phyloP scores from a whole-genome alignment of 805 yeast species.

The Lipomyces spencermartinsiae region DNA sequence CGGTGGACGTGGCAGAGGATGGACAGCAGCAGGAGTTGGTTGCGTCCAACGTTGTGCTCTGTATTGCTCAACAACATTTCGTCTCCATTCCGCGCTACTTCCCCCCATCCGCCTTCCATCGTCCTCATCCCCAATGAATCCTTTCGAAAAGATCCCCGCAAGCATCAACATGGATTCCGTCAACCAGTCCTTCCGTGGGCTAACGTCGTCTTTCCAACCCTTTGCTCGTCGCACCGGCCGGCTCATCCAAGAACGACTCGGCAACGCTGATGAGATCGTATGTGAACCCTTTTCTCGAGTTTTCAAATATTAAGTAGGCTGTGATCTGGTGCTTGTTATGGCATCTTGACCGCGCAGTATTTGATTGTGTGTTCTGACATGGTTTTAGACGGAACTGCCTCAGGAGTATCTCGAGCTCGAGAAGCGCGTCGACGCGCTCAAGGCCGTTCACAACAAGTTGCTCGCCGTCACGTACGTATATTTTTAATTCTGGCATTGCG shows the following conservation, averaged over 20 bases:
- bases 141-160: slow-evolving; percentile 21
- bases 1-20: too few species aligned
- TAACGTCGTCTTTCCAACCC: slow-evolving; percentile 61
- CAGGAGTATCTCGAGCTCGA: slow-evolving; percentile 80
- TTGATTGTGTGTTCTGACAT: slow-evolving; percentile 4
- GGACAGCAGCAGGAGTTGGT: not conserved
- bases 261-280: slow-evolving; percentile 75
- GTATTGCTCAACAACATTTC: not conserved
- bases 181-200: slow-evolving; percentile 50
- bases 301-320: not conserved
- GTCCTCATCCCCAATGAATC: slow-evolving; percentile 24
- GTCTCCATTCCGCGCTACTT: not conserved
- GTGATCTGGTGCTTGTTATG: not conserved
- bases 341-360: too few species aligned
- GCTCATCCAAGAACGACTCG: slow-evolving; percentile 77
- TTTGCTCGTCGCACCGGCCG: slow-evolving; percentile 83
- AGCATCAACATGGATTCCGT: slow-evolving; percentile 41
- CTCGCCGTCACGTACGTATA: slow-evolving; percentile 55
- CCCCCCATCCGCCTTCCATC: not conserved
- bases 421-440: slow-evolving; percentile 72
- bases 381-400: slow-evolving; percentile 70
- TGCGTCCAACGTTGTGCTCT: not conserved
- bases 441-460: slow-evolving; percentile 66
- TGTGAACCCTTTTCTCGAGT: slow-evolving; percentile 11
- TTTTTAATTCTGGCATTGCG: slow-evolving; percentile 44